Conservation (phyloP, 2,329 filamentous ascomycete genomes). For the Aspergillus floridensis region DNA sequence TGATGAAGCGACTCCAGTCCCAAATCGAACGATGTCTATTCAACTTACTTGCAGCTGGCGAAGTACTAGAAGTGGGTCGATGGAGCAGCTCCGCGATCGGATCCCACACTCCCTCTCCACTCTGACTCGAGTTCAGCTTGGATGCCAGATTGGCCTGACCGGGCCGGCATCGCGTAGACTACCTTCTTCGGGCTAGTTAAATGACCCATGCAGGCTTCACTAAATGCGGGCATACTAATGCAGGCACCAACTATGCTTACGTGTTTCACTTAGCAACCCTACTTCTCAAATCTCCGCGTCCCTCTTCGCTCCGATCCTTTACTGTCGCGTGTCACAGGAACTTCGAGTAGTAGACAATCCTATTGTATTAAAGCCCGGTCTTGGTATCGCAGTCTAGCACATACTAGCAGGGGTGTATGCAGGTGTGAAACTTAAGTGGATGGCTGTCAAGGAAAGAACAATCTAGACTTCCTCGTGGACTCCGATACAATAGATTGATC, state of each 20-base stretch:
- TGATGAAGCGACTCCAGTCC: background rate
- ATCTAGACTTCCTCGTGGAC: background rate
- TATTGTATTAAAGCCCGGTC: background rate
- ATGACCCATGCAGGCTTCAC: too few relatives aligned
- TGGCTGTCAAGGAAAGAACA: background rate
- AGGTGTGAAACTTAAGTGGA: background rate
- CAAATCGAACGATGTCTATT: background rate
- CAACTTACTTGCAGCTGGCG: background rate
- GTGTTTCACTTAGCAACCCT: too few relatives aligned
- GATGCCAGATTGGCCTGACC: background rate
- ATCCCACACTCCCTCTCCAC: background rate
- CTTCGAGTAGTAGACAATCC: background rate
- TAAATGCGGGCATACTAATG: too few relatives aligned
- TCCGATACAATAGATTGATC: background rate
- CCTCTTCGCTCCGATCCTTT: too few relatives aligned
- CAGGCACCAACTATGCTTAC: too few relatives aligned
- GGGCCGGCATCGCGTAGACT: background rate
- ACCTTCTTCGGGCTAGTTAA: background rate
- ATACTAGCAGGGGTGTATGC: background rate
- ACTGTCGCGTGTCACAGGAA: background rate
- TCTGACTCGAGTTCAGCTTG: background rate
- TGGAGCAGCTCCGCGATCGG: background rate
- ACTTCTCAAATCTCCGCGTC: too few relatives aligned
- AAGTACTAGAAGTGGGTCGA: background rate
- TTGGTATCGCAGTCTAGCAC: background rate